phyloP scores from a whole-genome alignment of 2,329 filamentous ascomycete species.

The Pseudogymnoascus sp. region DNA sequence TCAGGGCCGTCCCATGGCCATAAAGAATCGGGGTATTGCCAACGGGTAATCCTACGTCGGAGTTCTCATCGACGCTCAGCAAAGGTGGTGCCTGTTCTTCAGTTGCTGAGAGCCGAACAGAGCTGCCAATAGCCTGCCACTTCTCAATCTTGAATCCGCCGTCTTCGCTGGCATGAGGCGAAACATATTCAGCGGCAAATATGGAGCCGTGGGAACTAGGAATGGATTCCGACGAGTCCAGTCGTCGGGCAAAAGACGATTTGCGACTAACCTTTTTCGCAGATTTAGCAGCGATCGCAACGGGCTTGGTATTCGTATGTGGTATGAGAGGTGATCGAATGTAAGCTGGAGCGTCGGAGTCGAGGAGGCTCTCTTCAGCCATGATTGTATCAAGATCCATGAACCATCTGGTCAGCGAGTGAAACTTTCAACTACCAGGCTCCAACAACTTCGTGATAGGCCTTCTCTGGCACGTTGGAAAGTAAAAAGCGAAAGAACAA shows the following conservation, averaged over 20 bases:
- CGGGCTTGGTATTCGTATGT: neutral
- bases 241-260: slow-evolving; percentile 21
- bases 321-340: neutral
- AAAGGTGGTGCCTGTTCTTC: slow-evolving; percentile 11
- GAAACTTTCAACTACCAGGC: neutral
- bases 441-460: neutral
- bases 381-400: neutral
- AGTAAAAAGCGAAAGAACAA: slow-evolving; percentile 6
- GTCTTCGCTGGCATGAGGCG: slow-evolving; percentile 26
- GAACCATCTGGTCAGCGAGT: neutral
- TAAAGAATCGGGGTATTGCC: slow-evolving; percentile 30
- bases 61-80: slow-evolving; percentile 24
- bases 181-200: slow-evolving; percentile 31
- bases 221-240: slow-evolving; percentile 31
- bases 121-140: slow-evolving; percentile 15
- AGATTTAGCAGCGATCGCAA: neutral
- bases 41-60: slow-evolving; percentile 20
- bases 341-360: neutral
- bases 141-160: slow-evolving; percentile 17
- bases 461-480: neutral
- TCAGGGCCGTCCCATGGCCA: slow-evolving; percentile 32
- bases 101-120: neutral
- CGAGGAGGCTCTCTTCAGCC: neutral
- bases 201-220: slow-evolving; percentile 31
- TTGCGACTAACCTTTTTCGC: slow-evolving; percentile 26